Evolutionary conservation across 768 basidiomycete genomes (phyloP).

Genomic region (Amanita pseudoporphyria): DNA sequence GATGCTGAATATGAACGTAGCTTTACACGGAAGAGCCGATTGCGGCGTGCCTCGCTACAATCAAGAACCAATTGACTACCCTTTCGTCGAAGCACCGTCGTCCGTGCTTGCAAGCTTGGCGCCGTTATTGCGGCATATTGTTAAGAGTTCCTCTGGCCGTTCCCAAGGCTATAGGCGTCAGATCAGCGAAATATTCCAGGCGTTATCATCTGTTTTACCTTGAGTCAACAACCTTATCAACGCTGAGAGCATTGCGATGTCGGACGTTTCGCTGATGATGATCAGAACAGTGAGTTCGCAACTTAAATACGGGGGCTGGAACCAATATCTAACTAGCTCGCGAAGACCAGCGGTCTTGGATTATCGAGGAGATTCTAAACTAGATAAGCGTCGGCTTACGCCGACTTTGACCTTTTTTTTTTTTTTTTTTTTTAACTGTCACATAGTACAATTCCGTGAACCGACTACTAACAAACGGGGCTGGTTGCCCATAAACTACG

Average conservation of each 20-base stretch:
- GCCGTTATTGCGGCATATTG: constrained; percentile 41
- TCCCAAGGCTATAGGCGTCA: constrained; percentile 32
- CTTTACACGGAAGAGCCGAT: constrained; percentile 94
- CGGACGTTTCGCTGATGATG: constrained; percentile 77
- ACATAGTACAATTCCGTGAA: too few species aligned
- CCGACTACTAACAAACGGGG: too few species aligned
- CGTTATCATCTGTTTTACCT: constrained; percentile 61
- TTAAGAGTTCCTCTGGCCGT: constrained; percentile 28
- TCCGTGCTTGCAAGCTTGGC: constrained; percentile 26
- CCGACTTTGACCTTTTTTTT: too few species aligned
- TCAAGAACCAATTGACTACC: constrained; percentile 84
- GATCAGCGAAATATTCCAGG: constrained; percentile 64
- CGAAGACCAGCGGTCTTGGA: constrained; percentile 90
- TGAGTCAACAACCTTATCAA: constrained; percentile 67
- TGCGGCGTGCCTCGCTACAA: constrained; percentile 58
- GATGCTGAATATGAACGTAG: constrained; percentile 25
- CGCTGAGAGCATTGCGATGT: constrained; percentile 68
- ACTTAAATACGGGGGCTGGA: not conserved
- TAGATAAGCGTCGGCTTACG: too few species aligned
- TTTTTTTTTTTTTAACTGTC: too few species aligned
- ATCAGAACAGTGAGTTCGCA: constrained; percentile 65
- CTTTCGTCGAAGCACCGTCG: constrained; percentile 67
- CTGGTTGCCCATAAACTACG: too few species aligned
- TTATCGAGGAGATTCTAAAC: constrained; percentile 92
- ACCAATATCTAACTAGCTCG: not conserved